Evolutionary conservation across 805 yeast species (phyloP).

Genomic region (Candida nitratophila): DNA sequence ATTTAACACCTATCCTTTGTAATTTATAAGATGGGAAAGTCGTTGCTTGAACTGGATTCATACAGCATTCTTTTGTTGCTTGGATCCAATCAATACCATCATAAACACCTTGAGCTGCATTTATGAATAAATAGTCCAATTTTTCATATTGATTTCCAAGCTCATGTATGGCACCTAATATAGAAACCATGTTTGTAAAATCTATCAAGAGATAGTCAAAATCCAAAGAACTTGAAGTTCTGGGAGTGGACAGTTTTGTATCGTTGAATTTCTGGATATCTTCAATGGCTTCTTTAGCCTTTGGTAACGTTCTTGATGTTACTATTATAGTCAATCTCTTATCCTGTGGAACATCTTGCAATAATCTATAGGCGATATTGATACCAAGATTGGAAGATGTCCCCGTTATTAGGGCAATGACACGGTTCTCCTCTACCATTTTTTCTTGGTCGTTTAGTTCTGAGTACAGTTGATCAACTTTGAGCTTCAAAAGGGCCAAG

Average conservation of each 20-base stretch:
- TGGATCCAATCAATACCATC: conserved; percentile 81
- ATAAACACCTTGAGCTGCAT: conserved; percentile 87
- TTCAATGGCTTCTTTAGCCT: conserved; percentile 69
- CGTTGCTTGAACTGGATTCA: conserved; percentile 71
- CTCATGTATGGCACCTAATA: conserved; percentile 68
- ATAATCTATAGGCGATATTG: conserved; percentile 74
- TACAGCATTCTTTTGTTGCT: conserved; percentile 61
- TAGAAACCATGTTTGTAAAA: conserved; percentile 82
- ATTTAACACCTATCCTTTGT: conserved; percentile 70
- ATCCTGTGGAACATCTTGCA: conserved; percentile 49
- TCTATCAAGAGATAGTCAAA: conserved; percentile 89
- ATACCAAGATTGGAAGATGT: conserved; percentile 67
- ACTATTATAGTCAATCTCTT: conserved; percentile 70
- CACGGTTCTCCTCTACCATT: conserved; percentile 5
- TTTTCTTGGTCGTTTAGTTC: background rate
- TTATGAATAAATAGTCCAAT: conserved; percentile 74
- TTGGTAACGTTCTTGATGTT: conserved; percentile 83
- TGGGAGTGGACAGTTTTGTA: conserved; percentile 21
- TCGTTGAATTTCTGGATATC: conserved; percentile 41
- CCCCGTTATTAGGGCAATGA: conserved; percentile 29
- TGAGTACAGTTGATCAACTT: too few relatives aligned
- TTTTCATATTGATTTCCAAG: conserved; percentile 53
- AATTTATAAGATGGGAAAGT: conserved; percentile 83
- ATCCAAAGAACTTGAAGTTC: conserved; percentile 52
- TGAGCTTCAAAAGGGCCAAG: too few relatives aligned